Percentiles rank a stretch among this genome's conserved stretches.
Evolutionary conservation across 306 rosid species (phyloP).

Genomic region (Corylus americana): DNA sequence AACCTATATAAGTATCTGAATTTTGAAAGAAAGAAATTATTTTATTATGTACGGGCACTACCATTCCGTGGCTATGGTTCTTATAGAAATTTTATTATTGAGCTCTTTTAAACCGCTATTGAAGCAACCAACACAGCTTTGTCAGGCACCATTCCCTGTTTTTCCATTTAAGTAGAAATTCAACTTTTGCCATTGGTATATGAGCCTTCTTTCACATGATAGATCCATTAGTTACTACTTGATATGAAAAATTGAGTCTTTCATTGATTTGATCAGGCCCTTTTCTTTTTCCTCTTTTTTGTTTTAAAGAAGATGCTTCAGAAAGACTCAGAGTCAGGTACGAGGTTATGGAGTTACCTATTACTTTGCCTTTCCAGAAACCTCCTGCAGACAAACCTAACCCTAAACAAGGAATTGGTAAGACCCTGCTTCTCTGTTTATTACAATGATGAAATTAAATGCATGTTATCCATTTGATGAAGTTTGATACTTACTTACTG

Average conservation of each 20-base stretch:
- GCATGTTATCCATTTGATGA: background rate
- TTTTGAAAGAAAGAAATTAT: no score
- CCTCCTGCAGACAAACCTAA: constrained; percentile 95
- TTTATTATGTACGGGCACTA: no score
- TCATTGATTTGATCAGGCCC: constrained; percentile 4
- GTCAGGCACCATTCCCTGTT: background rate
- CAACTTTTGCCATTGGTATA: background rate
- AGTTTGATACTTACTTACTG: no score
- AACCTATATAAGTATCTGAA: no score
- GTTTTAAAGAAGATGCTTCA: constrained; percentile 49
- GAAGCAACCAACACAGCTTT: no score
- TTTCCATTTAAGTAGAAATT: background rate
- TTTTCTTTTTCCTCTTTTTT: background rate
- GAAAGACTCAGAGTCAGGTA: constrained; percentile 90
- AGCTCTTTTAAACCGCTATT: no score
- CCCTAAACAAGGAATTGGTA: constrained; percentile 99
- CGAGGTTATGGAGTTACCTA: constrained; percentile 77
- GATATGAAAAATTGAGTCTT: background rate
- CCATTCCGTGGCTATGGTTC: no score
- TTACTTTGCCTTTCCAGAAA: constrained; percentile 85
- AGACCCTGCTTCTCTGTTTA: constrained; percentile 23
- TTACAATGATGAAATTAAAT: background rate
- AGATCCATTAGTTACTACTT: background rate
- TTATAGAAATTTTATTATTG: no score
- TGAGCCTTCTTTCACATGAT: background rate